Percentiles rank a stretch among this genome's conserved stretches.
phyloP scores from a whole-genome alignment of 352 stramenopile species.

The Pythium phragmitis region DNA sequence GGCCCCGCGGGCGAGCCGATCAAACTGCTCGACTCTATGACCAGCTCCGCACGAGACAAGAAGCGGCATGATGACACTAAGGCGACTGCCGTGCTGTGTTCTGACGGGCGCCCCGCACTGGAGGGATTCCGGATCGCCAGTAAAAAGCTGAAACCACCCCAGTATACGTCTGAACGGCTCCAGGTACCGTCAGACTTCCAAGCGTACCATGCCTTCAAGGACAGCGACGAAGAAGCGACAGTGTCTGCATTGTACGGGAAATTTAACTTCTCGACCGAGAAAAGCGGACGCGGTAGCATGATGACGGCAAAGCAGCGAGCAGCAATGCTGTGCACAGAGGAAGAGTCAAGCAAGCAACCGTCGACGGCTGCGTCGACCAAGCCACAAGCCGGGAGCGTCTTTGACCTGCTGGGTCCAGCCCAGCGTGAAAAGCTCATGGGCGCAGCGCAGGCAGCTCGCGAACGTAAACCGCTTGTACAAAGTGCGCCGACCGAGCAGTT shows the following conservation, averaged over 20 bases:
- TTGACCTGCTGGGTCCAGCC: slow-evolving; percentile 49
- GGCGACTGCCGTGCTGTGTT: slow-evolving; percentile 34
- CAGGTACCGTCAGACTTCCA: slow-evolving; percentile 56
- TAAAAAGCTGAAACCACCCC: slow-evolving; percentile 43
- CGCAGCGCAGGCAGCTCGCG: slow-evolving; percentile 26
- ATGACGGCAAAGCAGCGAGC: slow-evolving; percentile 59
- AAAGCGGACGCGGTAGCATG: slow-evolving; percentile 28
- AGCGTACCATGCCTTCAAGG: slow-evolving; percentile 45
- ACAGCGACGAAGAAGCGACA: slow-evolving; percentile 24
- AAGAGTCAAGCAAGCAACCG: background rate
- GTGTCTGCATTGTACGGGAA: slow-evolving; percentile 48
- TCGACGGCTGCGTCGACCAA: background rate
- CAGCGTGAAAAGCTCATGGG: slow-evolving; percentile 50
- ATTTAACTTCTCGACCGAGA: slow-evolving; percentile 53
- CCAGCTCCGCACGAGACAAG: slow-evolving; percentile 31
- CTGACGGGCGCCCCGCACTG: slow-evolving; percentile 55
- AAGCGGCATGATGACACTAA: slow-evolving; percentile 26
- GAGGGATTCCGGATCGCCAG: slow-evolving; percentile 53
- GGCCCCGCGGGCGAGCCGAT: slow-evolving; percentile 21
- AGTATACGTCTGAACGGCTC: slow-evolving; percentile 39
- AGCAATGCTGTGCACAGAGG: slow-evolving; percentile 31
- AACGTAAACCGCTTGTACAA: slow-evolving; percentile 40
- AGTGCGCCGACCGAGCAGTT: slow-evolving; percentile 44
- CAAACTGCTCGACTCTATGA: slow-evolving; percentile 26
- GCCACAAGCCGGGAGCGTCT: slow-evolving; percentile 41